phyloP scores from a whole-genome alignment of 768 basidiomycete species.

The Termitomyces sp. region DNA sequence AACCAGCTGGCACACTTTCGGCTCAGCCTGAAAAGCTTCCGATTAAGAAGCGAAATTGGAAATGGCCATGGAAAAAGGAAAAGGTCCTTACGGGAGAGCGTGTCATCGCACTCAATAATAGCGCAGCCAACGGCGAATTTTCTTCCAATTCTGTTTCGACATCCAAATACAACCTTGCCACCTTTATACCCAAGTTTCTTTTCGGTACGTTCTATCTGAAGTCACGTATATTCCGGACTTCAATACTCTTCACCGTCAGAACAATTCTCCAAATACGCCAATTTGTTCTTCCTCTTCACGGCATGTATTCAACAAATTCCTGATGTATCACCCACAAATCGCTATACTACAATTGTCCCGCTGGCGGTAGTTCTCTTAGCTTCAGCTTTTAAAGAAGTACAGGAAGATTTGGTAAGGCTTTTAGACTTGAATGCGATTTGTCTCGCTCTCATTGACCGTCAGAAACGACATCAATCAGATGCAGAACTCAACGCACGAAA shows the following conservation, averaged over 20 bases:
- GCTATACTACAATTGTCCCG: slow-evolving; percentile 91
- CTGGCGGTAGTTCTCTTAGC: slow-evolving; percentile 85
- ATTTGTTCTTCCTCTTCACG: slow-evolving; percentile 97
- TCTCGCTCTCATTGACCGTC: slow-evolving; percentile 11
- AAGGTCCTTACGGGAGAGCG: slow-evolving; percentile 66
- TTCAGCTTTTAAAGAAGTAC: slow-evolving; percentile 91
- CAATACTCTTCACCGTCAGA: slow-evolving; percentile 40
- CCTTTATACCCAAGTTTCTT: slow-evolving; percentile 92
- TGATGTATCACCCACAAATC: slow-evolving; percentile 93
- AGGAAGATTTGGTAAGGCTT: slow-evolving; percentile 82
- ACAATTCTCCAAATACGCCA: slow-evolving; percentile 98
- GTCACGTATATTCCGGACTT: neutral
- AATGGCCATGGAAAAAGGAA: slow-evolving; percentile 82
- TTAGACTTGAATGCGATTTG: neutral
- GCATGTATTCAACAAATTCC: slow-evolving; percentile 98
- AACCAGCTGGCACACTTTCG: slow-evolving; percentile 26
- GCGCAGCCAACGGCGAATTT: slow-evolving; percentile 58
- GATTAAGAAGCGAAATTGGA: slow-evolving; percentile 48
- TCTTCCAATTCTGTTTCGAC: slow-evolving; percentile 85
- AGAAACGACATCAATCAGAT: slow-evolving; percentile 98
- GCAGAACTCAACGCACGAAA: slow-evolving; percentile 81
- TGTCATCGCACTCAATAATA: slow-evolving; percentile 78
- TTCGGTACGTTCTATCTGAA: slow-evolving; percentile 51
- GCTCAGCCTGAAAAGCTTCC: slow-evolving; percentile 43
- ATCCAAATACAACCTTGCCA: slow-evolving; percentile 86